A percentile compares a stretch with the other conserved stretches of the same genome.
These are phyloP conservation scores for Cubamyces sp. DNA, from an alignment of 768 basidiomycete genomes.

Conservation along the genomic window DNA sequence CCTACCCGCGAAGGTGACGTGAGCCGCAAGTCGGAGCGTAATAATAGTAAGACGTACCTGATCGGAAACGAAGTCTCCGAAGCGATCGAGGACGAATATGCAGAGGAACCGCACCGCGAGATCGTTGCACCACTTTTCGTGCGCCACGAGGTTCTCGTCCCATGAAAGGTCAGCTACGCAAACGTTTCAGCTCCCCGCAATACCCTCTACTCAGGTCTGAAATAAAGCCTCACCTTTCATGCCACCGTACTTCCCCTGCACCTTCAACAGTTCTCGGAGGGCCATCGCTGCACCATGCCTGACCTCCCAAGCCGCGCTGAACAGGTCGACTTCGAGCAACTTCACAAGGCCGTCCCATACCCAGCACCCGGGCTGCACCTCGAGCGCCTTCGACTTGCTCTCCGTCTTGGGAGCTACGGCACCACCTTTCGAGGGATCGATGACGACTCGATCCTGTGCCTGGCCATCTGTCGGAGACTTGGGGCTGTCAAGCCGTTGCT, in stretches of 20 bases:
- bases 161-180: slow-evolving; percentile 51
- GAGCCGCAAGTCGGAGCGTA: neutral
- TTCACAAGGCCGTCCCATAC: slow-evolving; percentile 85
- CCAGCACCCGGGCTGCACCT: slow-evolving; percentile 77
- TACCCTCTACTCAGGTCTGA: neutral
- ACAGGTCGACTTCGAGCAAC: slow-evolving; percentile 80
- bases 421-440: slow-evolving; percentile 85
- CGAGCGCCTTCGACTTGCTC: slow-evolving; percentile 77
- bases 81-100: slow-evolving; percentile 94
- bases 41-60: slow-evolving; percentile 48
- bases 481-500: slow-evolving; percentile 63
- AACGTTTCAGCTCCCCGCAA: too few species aligned
- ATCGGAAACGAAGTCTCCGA: slow-evolving; percentile 96
- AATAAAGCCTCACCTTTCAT: slow-evolving; percentile 60
- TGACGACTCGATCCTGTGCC: slow-evolving; percentile 63
- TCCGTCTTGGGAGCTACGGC: slow-evolving; percentile 78
- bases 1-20: slow-evolving; percentile 40
- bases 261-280: slow-evolving; percentile 82
- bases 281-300: slow-evolving; percentile 95
- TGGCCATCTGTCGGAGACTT: slow-evolving; percentile 43
- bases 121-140: slow-evolving; percentile 90
- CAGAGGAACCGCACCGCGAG: slow-evolving; percentile 84
- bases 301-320: slow-evolving; percentile 89
- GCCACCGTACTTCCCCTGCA: slow-evolving; percentile 82
- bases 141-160: slow-evolving; percentile 64